Conservation (phyloP, 805 yeast genomes). For the Candida maltosa region DNA sequence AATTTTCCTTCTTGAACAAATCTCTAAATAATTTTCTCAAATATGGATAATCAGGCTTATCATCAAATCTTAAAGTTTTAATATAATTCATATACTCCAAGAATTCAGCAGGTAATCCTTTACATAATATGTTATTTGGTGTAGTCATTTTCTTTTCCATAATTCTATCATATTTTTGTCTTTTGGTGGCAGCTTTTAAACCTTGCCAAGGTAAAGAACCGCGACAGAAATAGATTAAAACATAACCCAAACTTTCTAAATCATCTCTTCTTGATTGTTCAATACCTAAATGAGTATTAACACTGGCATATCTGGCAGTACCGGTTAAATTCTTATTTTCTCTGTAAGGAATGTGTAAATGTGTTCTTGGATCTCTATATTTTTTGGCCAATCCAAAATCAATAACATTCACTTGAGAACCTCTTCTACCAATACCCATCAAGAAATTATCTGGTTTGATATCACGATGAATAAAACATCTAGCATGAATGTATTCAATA, state of each 20-base stretch:
- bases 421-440: slow-evolving; percentile 89
- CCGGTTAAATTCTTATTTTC: slow-evolving; percentile 96
- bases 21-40: slow-evolving; percentile 88
- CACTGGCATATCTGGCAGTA: slow-evolving; percentile 93
- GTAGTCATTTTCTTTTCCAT: slow-evolving; percentile 94
- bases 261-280: slow-evolving; percentile 97
- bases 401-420: slow-evolving; percentile 91
- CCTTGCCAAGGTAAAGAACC: slow-evolving; percentile 99
- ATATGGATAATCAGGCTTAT: slow-evolving; percentile 90
- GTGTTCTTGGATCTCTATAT: slow-evolving; percentile 90
- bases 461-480: slow-evolving; percentile 84
- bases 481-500: slow-evolving; percentile 91
- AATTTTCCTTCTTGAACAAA: slow-evolving; percentile 80
- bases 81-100: slow-evolving; percentile 84
- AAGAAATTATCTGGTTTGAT: slow-evolving; percentile 81
- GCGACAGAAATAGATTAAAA: slow-evolving; percentile 87
- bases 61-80: slow-evolving; percentile 88
- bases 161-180: slow-evolving; percentile 94
- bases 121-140: slow-evolving; percentile 78
- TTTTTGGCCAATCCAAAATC: slow-evolving; percentile 94
- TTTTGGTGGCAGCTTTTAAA: slow-evolving; percentile 91
- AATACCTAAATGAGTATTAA: slow-evolving; percentile 94
- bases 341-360: slow-evolving; percentile 91
- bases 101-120: slow-evolving; percentile 90
- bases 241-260: slow-evolving; percentile 91